Percentiles rank a stretch among this genome's conserved stretches.
Conservation (phyloP, 2,329 filamentous ascomycete genomes). For the Sporothrix mexicana region DNA sequence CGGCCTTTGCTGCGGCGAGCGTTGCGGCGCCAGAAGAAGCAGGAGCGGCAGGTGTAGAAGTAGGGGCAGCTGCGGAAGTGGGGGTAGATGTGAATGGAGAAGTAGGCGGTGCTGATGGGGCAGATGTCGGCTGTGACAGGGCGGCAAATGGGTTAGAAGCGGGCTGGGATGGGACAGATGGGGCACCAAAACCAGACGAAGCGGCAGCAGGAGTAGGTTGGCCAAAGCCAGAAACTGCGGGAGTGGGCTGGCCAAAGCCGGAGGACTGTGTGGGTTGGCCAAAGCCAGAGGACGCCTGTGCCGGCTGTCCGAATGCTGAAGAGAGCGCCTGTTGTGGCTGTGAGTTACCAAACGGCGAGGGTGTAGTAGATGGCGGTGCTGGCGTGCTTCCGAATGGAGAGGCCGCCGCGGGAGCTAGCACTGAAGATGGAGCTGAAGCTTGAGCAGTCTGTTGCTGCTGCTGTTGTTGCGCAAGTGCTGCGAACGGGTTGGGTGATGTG, state of each 20-base stretch:
- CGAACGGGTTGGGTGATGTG: slow-evolving; percentile 15
- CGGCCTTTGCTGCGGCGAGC: slow-evolving; percentile 4
- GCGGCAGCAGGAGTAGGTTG: background rate
- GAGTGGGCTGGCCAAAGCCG: background rate
- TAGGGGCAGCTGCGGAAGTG: background rate
- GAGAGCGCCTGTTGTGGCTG: background rate
- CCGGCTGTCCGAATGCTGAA: background rate
- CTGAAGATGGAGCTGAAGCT: too few species aligned
- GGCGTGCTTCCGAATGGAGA: slow-evolving; percentile 17
- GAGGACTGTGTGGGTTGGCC: background rate
- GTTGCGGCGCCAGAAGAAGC: background rate
- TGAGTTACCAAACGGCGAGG: slow-evolving; percentile 15
- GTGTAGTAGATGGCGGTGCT: background rate
- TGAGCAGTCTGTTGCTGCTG: slow-evolving; percentile 1
- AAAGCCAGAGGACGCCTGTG: background rate
- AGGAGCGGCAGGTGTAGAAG: background rate
- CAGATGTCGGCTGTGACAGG: background rate
- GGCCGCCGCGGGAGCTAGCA: background rate
- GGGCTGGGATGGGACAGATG: background rate
- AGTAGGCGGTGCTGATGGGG: background rate
- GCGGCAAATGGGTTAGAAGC: slow-evolving; percentile 3
- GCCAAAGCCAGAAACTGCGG: background rate
- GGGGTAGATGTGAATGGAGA: background rate
- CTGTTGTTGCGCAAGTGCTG: slow-evolving; percentile 6
- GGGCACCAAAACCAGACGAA: background rate